Conservation (phyloP, 192 early-diverging fungal genomes). For the Podila verticillata region DNA sequence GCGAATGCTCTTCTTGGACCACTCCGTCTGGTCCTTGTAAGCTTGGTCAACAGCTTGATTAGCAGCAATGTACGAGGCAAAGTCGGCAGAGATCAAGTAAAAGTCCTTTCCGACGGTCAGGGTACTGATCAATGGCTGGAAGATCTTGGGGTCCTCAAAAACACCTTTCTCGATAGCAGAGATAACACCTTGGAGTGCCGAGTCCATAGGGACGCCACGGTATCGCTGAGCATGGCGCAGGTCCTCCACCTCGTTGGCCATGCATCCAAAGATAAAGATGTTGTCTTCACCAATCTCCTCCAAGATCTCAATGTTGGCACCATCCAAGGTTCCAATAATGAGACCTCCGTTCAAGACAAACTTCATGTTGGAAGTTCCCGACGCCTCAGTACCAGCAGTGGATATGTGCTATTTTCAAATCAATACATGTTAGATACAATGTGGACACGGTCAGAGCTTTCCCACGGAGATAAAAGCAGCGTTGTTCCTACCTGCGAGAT, state of each 20-base stretch:
- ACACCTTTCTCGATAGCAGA: slow-evolving; percentile 80
- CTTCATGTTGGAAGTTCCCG: slow-evolving; percentile 99
- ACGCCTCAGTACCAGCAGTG: slow-evolving; percentile 98
- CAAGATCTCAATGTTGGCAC: slow-evolving; percentile 98
- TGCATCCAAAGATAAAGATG: slow-evolving; percentile 96
- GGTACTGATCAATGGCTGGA: slow-evolving; percentile 81
- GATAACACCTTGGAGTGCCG: slow-evolving; percentile 82
- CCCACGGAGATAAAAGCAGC: not conserved
- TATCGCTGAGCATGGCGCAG: slow-evolving; percentile 91
- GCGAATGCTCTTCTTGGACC: slow-evolving; percentile 91
- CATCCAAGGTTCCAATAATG: slow-evolving; percentile 97
- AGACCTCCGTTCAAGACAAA: slow-evolving; percentile 99
- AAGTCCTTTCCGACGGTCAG: slow-evolving; percentile 89
- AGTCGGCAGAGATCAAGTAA: slow-evolving; percentile 88
- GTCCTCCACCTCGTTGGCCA: slow-evolving; percentile 93
- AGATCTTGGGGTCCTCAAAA: slow-evolving; percentile 86
- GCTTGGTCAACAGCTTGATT: slow-evolving; percentile 85
- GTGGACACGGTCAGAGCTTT: not conserved
- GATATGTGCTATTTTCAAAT: slow-evolving; percentile 83
- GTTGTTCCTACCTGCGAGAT: slow-evolving; percentile 79
- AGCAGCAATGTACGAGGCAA: slow-evolving; percentile 83
- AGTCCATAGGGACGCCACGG: slow-evolving; percentile 79
- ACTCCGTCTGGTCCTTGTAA: slow-evolving; percentile 83
- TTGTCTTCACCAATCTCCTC: slow-evolving; percentile 97
- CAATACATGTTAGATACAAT: not conserved